Conservation (phyloP, 352 stramenopile species). For the Globisporangium okanoganense region DNA sequence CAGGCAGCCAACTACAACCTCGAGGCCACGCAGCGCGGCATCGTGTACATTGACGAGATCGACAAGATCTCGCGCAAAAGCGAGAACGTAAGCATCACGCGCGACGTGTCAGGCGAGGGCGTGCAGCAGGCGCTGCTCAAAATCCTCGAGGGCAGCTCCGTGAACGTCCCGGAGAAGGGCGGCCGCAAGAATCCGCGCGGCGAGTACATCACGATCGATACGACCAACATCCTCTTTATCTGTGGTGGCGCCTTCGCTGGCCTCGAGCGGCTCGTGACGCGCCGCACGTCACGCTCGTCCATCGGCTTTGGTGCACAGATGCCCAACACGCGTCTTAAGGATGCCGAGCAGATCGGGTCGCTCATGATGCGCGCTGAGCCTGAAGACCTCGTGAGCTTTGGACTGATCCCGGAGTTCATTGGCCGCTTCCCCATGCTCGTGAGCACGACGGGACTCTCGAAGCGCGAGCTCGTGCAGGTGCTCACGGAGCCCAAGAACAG, state of each 20-base stretch:
- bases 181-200: conserved; percentile 95
- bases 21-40: conserved; percentile 93
- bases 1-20: conserved; percentile 95
- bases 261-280: conserved; percentile 93
- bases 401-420: conserved; percentile 98
- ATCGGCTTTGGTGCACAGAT: conserved; percentile 98
- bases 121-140: conserved; percentile 99
- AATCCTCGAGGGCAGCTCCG: conserved; percentile 97
- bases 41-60: conserved; percentile 99
- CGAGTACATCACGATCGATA: conserved; percentile 98
- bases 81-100: conserved; percentile 92
- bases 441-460: conserved; percentile 90
- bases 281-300: conserved; percentile 90
- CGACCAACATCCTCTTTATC: conserved; percentile 99
- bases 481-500: conserved; percentile 97
- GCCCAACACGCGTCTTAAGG: conserved; percentile 63
- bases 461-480: conserved; percentile 93
- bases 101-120: conserved; percentile 97
- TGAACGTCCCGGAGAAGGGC: conserved; percentile 97
- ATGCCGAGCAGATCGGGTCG: conserved; percentile 85
- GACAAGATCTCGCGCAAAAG: conserved; percentile 96
- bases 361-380: conserved; percentile 93
- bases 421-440: conserved; percentile 97
- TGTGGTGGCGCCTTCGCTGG: conserved; percentile 96
- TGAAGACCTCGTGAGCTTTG: conserved; percentile 96